Conservation (phyloP, 1,139 yeast genomes). For the Suhomyces bokatorum region DNA sequence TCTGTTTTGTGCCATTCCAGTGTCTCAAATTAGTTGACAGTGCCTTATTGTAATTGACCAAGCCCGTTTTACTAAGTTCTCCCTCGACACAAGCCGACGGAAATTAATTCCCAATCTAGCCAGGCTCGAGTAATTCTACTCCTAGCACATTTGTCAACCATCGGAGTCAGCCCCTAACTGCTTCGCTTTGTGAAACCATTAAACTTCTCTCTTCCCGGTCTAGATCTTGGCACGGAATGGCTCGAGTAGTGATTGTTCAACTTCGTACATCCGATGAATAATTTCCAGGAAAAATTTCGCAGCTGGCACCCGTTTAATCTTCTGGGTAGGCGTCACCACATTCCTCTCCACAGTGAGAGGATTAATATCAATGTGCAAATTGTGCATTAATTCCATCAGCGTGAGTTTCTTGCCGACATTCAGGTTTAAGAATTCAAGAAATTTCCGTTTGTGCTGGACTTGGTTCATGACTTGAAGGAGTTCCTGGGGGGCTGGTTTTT, state of each 20-base stretch:
- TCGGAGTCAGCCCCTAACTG: too few relatives aligned
- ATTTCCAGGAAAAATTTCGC: conserved; percentile 28
- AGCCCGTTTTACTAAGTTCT: too few relatives aligned
- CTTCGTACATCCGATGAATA: conserved; percentile 18
- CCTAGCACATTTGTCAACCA: too few relatives aligned
- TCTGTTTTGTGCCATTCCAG: too few relatives aligned
- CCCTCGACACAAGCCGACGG: too few relatives aligned
- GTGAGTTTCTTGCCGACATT: conserved; percentile 27
- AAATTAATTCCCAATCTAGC: too few relatives aligned
- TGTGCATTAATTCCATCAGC: conserved; percentile 42
- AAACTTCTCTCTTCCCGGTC: too few relatives aligned
- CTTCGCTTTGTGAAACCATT: too few relatives aligned
- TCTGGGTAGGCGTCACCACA: conserved; percentile 45
- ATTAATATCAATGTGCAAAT: conserved; percentile 35
- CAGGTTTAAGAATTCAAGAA: conserved; percentile 31
- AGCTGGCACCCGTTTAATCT: conserved; percentile 42
- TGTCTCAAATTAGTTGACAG: too few relatives aligned
- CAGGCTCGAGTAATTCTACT: too few relatives aligned
- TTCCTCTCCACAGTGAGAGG: conserved; percentile 42
- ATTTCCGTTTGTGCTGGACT: conserved; percentile 24
- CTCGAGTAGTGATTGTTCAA: conserved; percentile 16
- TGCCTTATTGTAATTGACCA: too few relatives aligned
- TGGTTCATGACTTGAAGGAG: conserved; percentile 28
- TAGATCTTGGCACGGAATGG: conserved; percentile 2
- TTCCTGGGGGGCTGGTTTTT: conserved; percentile 20